phyloP scores from a whole-genome alignment of 140 eudicot genomes.

The Stevia rebaudiana region DNA sequence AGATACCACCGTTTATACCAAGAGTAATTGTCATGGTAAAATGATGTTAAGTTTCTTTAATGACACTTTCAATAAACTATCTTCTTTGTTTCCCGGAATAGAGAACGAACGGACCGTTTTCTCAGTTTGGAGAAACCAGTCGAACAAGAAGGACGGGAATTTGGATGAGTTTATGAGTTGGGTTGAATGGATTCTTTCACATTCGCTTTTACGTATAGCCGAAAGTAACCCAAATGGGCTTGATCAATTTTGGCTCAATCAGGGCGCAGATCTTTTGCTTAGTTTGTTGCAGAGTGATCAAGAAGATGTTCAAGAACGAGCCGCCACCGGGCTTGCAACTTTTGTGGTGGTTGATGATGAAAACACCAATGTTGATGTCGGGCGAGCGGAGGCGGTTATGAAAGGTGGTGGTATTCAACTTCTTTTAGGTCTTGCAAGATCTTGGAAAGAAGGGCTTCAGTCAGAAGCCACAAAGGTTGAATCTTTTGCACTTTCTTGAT shows the following conservation, averaged over 20 bases:
- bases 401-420: constrained; percentile 78
- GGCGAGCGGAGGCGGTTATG: constrained; percentile 91
- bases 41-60: constrained; percentile 55
- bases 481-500: constrained; percentile 5
- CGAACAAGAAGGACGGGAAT: constrained; percentile 39
- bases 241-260: constrained; percentile 87
- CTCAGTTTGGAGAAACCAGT: constrained; percentile 53
- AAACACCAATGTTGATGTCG: constrained; percentile 77
- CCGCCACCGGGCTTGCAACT: constrained; percentile 88
- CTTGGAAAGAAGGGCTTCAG: constrained; percentile 96
- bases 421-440: constrained; percentile 69
- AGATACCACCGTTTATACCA: constrained; percentile 55
- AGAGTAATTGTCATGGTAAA: constrained; percentile 56
- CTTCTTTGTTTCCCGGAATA: constrained; percentile 57
- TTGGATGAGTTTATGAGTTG: constrained; percentile 68
- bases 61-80: constrained; percentile 56
- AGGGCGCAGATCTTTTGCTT: constrained; percentile 79
- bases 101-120: constrained; percentile 51
- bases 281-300: constrained; percentile 74
- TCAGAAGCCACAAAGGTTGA: constrained; percentile 92
- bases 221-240: constrained; percentile 82
- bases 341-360: constrained; percentile 95
- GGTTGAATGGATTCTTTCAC: constrained; percentile 87
- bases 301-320: constrained; percentile 97
- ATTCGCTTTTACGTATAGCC: constrained; percentile 79